These are phyloP conservation scores for Sungouiozyma intestinalis DNA, from an alignment of 805 yeast species.

Conservation along the genomic window DNA sequence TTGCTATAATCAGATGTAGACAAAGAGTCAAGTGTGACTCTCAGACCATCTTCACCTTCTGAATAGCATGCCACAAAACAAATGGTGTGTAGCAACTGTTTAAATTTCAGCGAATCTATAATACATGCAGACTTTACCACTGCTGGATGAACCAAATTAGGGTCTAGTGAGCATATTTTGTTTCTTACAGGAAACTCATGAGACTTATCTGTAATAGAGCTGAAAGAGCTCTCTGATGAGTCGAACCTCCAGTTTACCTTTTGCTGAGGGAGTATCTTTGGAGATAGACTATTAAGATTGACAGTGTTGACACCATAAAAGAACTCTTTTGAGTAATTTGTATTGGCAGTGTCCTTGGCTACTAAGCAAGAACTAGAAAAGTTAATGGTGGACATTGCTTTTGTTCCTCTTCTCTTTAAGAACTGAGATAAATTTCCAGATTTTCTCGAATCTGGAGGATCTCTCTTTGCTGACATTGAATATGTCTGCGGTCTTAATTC, in stretches of 20 bases:
- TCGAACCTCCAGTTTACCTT: neutral
- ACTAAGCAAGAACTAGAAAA: neutral
- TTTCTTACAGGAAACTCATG: neutral
- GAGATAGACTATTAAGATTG: neutral
- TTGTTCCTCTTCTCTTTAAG: neutral
- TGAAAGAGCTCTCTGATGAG: neutral
- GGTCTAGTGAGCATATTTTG: conserved; percentile 38
- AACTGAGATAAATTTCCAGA: neutral
- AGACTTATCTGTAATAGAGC: neutral
- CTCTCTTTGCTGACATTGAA: neutral
- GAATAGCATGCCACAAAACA: conserved; percentile 89
- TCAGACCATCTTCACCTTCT: conserved; percentile 76
- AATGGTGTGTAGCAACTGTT: conserved; percentile 62
- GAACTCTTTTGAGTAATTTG: neutral
- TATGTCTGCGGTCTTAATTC: conserved; percentile 40
- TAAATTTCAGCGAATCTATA: conserved; percentile 33
- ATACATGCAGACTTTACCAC: conserved; percentile 88
- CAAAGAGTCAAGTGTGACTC: conserved; percentile 83
- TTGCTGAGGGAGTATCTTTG: neutral
- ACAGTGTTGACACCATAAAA: neutral
- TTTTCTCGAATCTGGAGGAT: neutral
- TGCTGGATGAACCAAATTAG: conserved; percentile 59
- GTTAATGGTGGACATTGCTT: neutral
- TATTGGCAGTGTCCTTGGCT: neutral
- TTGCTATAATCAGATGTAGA: conserved; percentile 95